Evolutionary conservation across 2,329 filamentous ascomycete species (phyloP).

Genomic region (Colletotrichum musicola): DNA sequence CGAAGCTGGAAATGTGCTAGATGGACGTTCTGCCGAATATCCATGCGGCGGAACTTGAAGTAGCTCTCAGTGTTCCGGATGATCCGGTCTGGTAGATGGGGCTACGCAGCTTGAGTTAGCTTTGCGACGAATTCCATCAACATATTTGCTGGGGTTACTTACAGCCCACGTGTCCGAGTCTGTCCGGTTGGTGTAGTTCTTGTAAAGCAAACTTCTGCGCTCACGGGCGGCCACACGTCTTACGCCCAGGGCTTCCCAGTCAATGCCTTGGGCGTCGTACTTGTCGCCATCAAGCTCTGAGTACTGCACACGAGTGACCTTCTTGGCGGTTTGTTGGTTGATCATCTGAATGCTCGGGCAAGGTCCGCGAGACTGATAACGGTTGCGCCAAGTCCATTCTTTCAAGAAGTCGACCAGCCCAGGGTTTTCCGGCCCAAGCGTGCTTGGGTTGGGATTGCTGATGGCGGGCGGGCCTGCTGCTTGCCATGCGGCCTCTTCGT

Average conservation of each 20-base stretch:
- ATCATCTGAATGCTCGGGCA: constrained; percentile 50
- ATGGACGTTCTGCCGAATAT: constrained; percentile 64
- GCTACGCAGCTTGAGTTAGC: constrained; percentile 32
- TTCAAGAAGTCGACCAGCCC: constrained; percentile 64
- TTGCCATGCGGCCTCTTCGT: constrained; percentile 34
- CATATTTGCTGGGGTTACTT: constrained; percentile 47
- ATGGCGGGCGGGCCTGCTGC: constrained; percentile 25
- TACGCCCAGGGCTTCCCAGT: constrained; percentile 68
- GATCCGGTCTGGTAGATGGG: constrained; percentile 46
- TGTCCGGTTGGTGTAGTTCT: constrained; percentile 68
- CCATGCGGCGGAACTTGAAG: constrained; percentile 70
- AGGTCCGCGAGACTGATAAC: constrained; percentile 37
- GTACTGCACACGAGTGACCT: constrained; percentile 45
- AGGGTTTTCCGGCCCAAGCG: constrained; percentile 63
- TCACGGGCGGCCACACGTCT: constrained; percentile 62
- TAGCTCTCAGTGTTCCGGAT: constrained; percentile 61
- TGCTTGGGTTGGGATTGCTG: constrained; percentile 46
- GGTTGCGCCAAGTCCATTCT: constrained; percentile 56
- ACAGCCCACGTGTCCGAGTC: constrained; percentile 63
- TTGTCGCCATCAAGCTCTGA: constrained; percentile 66
- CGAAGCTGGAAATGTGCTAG: constrained; percentile 77
- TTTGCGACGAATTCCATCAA: too few species aligned
- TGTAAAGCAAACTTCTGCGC: constrained; percentile 62
- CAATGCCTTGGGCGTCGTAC: constrained; percentile 70
- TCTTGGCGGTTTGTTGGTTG: constrained; percentile 46